Base-by-base conservation (phyloP, 2,329 filamentous ascomycete species). In the Diaporthe sp. region DNA sequence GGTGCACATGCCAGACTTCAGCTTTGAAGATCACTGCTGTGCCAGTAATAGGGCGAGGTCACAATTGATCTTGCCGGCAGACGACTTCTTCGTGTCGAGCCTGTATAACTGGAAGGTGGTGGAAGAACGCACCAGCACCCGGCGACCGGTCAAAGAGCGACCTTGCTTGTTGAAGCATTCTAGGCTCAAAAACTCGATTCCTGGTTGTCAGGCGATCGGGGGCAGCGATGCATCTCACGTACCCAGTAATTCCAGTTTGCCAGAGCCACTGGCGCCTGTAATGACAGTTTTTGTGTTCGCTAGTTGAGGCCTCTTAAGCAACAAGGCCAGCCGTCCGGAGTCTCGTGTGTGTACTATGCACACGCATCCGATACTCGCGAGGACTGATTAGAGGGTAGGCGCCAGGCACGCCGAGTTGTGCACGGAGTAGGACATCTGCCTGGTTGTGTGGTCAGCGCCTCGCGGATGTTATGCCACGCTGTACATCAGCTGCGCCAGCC, bases 401-500 rank as follows among this genome's bases (percentile, higher is more conserved):
- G 55, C 51, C 28, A 34, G 28, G 25, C 70, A 72, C 55, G 57
- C 58, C 22, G 51, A 58, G 19, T 37, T 46, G 34, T 46, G 62
- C 17, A 51, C 39, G 17, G 44, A 49, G 42, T 25, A 49, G 53
- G 22, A 55, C 28, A 25, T 44, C n/a, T 49, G 13, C 49, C 15
- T 42, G 15, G 53, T 46, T 55, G 19, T 68, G 51, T n/a, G 51
- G 51, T 46, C 55, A 51, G 53, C 53, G 62, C 62, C 62, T 31
- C 22, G 42, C 22, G 37, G 44, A 28, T 70, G 55, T 44, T 67
- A 34, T 53, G 46, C 65, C 65, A 42, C 31, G 46, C 46, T 37
- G 65, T 53, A 39, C 34, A 37, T 65, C 73, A 74, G 65, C 73
- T 44, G 71, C 62, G 39, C 39, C n/a, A 60, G 25, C 5, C 10